Evolutionary conservation across 2,329 filamentous ascomycete species (phyloP), one percentile per base, ranked within the genome.

Genomic region (Penicillium sp.): DNA sequence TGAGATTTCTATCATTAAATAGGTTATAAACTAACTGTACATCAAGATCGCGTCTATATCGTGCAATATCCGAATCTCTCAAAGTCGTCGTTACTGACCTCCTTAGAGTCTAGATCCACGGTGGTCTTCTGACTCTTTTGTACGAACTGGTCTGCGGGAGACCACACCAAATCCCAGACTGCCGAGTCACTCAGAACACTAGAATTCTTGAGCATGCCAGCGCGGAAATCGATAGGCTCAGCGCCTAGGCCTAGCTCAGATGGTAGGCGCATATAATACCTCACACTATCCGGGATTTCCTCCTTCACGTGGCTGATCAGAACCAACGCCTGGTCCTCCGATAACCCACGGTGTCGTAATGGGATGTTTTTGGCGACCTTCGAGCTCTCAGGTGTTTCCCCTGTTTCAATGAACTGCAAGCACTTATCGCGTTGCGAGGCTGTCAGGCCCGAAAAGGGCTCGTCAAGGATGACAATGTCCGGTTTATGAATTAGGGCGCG

Each of bases 251-350:
- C 69, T 3, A 47, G 26, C 19, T 68, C 70, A 6, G 75, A 76
- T 1, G 94, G 93, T 33, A 97, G 81, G 74, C 91, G 93, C 55
- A 98, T 83, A 90, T 91, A 98, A 73, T 96, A 88, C 51, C 92
- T 81, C 26, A 97, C 86, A 67, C 89, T 89, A 54, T 89, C 88
- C 0, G 95, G 95, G 10, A 98, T 91, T 77, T 99, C 95, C 70
- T 97, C 93, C 65, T 88, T 89, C 63, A 94, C 84, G 79, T 99
- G 95, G 64, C 92, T 95, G 62, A 98, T 94, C 66, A 93, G 92
- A n/a, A 98, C 85, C 58, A 99, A 79, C 0, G 93, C 93, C 78
- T 98, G 94, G 24, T 86, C 77, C 0, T 87, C 81, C 1, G 84
- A 83, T 59, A 97, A 77, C 0, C 92, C 92, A 0, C 72, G 73